Conservation (phyloP, 805 yeast genomes). For the Nakazawaea wyomingensis region DNA sequence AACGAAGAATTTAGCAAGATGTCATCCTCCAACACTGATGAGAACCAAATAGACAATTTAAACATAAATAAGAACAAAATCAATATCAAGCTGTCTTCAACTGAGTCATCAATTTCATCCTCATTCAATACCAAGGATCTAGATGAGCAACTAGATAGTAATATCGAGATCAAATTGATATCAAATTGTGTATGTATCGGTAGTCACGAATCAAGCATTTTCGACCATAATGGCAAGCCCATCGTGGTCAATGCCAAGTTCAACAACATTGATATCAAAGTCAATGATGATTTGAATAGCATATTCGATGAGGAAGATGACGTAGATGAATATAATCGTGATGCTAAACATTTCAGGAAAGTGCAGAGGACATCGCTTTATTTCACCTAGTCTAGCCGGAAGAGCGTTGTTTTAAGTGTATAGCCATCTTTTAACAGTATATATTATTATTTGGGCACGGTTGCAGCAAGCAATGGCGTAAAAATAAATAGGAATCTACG, state of each 20-base stretch:
- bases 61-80: too few species aligned
- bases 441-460: not conserved
- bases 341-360: not conserved
- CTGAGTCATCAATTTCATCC: not conserved
- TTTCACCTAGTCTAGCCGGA: not conserved
- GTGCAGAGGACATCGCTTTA: slow-evolving; percentile 11
- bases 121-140: not conserved
- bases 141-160: not conserved
- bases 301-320: slow-evolving; percentile 9
- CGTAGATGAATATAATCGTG: not conserved
- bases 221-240: not conserved
- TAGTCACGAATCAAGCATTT: slow-evolving; percentile 1
- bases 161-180: slow-evolving; percentile 6
- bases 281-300: slow-evolving; percentile 8
- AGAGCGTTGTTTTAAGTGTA: too few species aligned
- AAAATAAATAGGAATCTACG: too few species aligned
- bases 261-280: slow-evolving; percentile 3
- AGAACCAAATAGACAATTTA: too few species aligned
- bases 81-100: not conserved
- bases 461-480: too few species aligned
- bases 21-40: too few species aligned
- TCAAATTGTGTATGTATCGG: slow-evolving; percentile 13
- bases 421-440: too few species aligned
- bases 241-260: not conserved
- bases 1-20: too few species aligned